Conservation (phyloP, 768 basidiomycete genomes). For the Xerocomus potaroensis region DNA sequence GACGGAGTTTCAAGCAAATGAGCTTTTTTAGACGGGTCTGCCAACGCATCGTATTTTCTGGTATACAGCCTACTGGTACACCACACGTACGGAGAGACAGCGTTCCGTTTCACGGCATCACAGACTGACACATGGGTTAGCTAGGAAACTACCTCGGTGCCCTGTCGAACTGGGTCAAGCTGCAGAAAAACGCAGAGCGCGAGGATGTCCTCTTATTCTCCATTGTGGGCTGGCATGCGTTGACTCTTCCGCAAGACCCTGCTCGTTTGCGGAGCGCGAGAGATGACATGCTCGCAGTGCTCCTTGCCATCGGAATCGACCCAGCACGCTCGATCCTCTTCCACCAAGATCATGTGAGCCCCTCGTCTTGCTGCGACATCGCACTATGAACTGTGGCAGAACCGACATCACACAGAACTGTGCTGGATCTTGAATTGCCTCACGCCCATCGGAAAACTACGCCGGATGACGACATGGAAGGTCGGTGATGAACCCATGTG, state of each 20-base stretch:
- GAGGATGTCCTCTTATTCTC: constrained; percentile 74
- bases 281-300: constrained; percentile 72
- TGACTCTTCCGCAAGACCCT: constrained; percentile 89
- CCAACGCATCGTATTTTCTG: constrained; percentile 85
- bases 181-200: constrained; percentile 58
- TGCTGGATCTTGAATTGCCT: constrained; percentile 89
- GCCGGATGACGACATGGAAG: constrained; percentile 98
- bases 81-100: constrained; percentile 61
- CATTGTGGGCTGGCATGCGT: constrained; percentile 91
- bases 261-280: constrained; percentile 54
- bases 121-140: constrained; percentile 38
- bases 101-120: background rate
- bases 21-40: no score
- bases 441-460: constrained; percentile 75
- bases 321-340: constrained; percentile 71
- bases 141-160: constrained; percentile 94
- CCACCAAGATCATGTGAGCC: constrained; percentile 81
- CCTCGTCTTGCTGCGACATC: background rate
- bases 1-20: constrained; percentile 33
- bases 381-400: constrained; percentile 40
- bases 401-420: constrained; percentile 78
- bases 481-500: constrained; percentile 34
- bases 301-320: constrained; percentile 84
- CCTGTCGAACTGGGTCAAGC: constrained; percentile 79
- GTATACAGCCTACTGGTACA: constrained; percentile 90